Evolutionary conservation across 169 alveolate genomes (phyloP).

Genomic region (Plasmodium gallinaceum): DNA sequence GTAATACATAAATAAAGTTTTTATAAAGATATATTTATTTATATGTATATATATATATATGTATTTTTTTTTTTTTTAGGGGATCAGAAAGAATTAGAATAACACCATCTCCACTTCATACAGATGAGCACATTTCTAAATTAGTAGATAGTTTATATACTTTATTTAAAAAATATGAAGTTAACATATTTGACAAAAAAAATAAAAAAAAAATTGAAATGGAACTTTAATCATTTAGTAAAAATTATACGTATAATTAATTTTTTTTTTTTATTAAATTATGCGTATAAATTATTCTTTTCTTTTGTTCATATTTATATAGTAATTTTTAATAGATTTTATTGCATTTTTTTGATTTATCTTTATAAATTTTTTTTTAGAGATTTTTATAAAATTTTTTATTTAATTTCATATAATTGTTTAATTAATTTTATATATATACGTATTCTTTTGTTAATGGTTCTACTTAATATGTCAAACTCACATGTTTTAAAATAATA

Average conservation of each 20-base stretch:
- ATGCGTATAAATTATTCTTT: too few species aligned
- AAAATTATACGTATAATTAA: background rate
- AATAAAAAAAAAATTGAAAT: conserved; percentile 11
- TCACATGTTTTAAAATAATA: too few species aligned
- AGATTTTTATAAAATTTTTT: too few species aligned
- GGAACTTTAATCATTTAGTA: conserved; percentile 15
- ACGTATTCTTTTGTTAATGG: too few species aligned
- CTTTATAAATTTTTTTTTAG: too few species aligned
- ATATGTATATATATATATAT: background rate
- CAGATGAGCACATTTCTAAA: conserved; percentile 84
- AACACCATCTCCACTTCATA: conserved; percentile 91
- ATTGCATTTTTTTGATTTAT: too few species aligned
- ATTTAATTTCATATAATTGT: too few species aligned
- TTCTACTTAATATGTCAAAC: too few species aligned
- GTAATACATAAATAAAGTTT: conserved; percentile 15
- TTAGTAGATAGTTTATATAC: conserved; percentile 76
- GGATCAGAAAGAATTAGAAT: conserved; percentile 90
- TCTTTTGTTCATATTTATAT: too few species aligned
- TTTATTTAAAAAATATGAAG: conserved; percentile 56
- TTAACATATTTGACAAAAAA: conserved; percentile 34
- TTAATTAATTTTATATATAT: too few species aligned
- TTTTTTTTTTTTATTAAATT: too few species aligned
- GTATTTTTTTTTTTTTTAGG: conserved; percentile 19
- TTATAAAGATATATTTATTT: background rate
- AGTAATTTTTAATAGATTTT: too few species aligned